phyloP scores from a whole-genome alignment of 331 rosid species.

The Rhamnella rubrinervis region DNA sequence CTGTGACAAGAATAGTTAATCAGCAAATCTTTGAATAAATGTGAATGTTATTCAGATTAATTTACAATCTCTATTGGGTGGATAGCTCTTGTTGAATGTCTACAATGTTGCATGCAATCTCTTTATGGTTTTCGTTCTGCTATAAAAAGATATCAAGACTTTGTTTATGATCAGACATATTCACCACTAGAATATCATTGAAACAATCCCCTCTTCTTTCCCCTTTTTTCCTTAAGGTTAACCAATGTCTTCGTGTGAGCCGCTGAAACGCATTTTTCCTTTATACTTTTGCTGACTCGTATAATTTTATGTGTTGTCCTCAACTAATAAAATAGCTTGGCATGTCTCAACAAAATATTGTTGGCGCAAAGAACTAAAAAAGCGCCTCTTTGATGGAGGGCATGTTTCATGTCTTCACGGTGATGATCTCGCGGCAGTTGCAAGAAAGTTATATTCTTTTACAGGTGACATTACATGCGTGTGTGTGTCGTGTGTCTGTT shows the following conservation, averaged over 20 bases:
- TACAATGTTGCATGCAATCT: background rate
- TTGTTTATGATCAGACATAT: background rate
- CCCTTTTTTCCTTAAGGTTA: background rate
- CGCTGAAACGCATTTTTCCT: background rate
- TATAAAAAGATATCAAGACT: background rate
- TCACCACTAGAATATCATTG: background rate
- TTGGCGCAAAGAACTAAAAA: background rate
- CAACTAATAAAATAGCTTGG: background rate
- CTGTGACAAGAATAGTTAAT: background rate
- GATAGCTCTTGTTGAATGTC: background rate
- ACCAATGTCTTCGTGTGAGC: background rate
- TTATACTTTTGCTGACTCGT: background rate
- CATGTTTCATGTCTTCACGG: background rate
- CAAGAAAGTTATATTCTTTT: background rate
- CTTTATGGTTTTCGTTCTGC: background rate
- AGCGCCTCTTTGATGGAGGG: background rate
- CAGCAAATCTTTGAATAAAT: background rate
- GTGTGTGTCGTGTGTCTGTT: background rate
- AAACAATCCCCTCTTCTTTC: background rate
- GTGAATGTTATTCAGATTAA: background rate
- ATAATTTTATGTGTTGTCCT: background rate
- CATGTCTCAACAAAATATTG: background rate
- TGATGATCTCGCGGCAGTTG: background rate
- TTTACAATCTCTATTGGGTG: background rate
- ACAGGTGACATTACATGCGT: slow-evolving; percentile 6